These are phyloP conservation scores for Xylaria multiplex DNA, from an alignment of 2,329 filamentous ascomycete species.

Conservation along the genomic window DNA sequence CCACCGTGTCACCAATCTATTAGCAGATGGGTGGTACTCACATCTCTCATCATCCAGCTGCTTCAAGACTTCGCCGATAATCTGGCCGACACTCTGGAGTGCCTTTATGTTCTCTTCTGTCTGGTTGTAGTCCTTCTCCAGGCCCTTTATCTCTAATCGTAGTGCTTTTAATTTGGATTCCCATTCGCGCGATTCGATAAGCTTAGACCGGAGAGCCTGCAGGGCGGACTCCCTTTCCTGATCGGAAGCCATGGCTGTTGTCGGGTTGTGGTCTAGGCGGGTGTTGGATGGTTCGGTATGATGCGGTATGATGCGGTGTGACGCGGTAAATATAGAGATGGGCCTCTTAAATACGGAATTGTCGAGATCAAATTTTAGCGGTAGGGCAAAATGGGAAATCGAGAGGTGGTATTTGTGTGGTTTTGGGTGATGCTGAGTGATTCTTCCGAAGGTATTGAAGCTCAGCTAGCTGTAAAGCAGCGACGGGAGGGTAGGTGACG, in stretches of 20 bases:
- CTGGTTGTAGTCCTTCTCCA: slow-evolving; percentile 94
- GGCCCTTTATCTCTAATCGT: slow-evolving; percentile 92
- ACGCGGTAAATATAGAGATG: neutral
- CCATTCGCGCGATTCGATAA: slow-evolving; percentile 97
- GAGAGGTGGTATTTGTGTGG: neutral
- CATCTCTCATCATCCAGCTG: slow-evolving; percentile 99
- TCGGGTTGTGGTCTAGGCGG: slow-evolving; percentile 28
- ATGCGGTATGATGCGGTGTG: slow-evolving; percentile 19
- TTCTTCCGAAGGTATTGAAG: slow-evolving; percentile 5
- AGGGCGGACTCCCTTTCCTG: slow-evolving; percentile 75
- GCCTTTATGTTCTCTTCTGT: slow-evolving; percentile 99
- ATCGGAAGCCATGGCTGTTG: slow-evolving; percentile 60
- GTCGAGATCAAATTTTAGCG: neutral
- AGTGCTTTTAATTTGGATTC: slow-evolving; percentile 96
- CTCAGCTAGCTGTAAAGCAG: slow-evolving; percentile 15
- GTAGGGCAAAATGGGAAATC: neutral
- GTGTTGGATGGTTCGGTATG: slow-evolving; percentile 17
- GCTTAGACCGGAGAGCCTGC: slow-evolving; percentile 79
- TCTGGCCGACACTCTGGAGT: slow-evolving; percentile 97
- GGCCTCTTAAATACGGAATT: neutral
- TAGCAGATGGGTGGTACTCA: slow-evolving; percentile 59
- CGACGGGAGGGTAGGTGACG: slow-evolving; percentile 37
- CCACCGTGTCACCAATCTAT: neutral
- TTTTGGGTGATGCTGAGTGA: slow-evolving; percentile 3
- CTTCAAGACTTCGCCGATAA: slow-evolving; percentile 98